Conservation (phyloP, 75 land plant genomes). For the Picea sitchensis region DNA sequence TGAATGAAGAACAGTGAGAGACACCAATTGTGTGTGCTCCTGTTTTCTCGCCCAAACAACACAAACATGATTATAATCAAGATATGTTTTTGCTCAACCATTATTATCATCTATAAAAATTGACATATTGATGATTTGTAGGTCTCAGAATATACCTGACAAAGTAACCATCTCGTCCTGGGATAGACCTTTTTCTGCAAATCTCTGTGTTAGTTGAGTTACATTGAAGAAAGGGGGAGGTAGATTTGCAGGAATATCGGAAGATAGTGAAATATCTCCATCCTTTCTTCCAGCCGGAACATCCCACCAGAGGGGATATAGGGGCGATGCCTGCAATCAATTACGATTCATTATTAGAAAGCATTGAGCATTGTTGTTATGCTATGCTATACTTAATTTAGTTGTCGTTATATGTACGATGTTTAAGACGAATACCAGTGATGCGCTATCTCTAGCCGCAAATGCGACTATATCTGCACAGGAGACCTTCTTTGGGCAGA, state of each 20-base stretch:
- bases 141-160: constrained; percentile 22
- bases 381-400: background rate
- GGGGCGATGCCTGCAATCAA: constrained; percentile 3
- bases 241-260: constrained; percentile 32
- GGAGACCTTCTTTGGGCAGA: constrained; percentile 19
- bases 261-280: constrained; percentile 44
- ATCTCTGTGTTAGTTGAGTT: constrained; percentile 33
- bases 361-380: background rate
- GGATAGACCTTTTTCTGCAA: constrained; percentile 43
- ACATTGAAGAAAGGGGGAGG: constrained; percentile 43
- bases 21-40: constrained; percentile 28
- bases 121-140: background rate
- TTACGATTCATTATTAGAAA: background rate
- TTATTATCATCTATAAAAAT: background rate
- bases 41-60: constrained; percentile 4
- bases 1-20: constrained; percentile 9
- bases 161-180: constrained; percentile 57
- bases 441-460: constrained; percentile 19
- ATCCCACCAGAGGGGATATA: constrained; percentile 31
- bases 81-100: background rate
- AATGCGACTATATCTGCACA: constrained; percentile 32
- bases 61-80: background rate
- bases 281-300: constrained; percentile 62
- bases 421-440: constrained; percentile 4
- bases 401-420: background rate